Conservation (phyloP, 768 basidiomycete genomes). For the Auriscalpium vulgare region DNA sequence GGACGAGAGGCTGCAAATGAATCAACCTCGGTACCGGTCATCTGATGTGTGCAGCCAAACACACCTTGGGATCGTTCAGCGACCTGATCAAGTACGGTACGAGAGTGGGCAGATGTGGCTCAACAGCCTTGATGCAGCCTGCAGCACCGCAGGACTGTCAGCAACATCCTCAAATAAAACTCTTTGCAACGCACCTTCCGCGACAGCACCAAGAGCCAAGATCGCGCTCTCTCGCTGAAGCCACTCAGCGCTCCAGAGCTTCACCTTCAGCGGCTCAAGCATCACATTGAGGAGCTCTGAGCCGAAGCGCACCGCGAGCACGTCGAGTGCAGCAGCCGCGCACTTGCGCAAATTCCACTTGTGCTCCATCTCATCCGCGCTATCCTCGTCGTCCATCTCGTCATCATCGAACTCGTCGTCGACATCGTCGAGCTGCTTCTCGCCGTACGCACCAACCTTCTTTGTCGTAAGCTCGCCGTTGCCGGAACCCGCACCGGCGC, state of each 20-base stretch:
- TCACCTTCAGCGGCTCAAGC: slow-evolving; percentile 83
- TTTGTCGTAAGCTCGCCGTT: slow-evolving; percentile 18
- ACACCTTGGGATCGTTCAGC: slow-evolving; percentile 85
- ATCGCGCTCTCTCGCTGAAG: slow-evolving; percentile 92
- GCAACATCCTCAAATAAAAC: not conserved
- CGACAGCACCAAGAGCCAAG: slow-evolving; percentile 94
- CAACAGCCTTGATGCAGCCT: slow-evolving; percentile 96
- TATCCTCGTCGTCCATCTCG: slow-evolving; percentile 82
- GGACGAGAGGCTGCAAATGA: slow-evolving; percentile 72
- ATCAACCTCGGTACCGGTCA: too few species aligned
- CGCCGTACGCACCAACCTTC: slow-evolving; percentile 58
- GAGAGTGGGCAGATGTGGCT: slow-evolving; percentile 89
- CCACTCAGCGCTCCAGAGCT: slow-evolving; percentile 92
- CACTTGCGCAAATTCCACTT: slow-evolving; percentile 99
- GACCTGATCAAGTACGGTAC: slow-evolving; percentile 90
- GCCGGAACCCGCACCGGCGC: too few species aligned
- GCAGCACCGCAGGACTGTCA: slow-evolving; percentile 1
- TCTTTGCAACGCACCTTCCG: slow-evolving; percentile 63
- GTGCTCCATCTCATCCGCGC: slow-evolving; percentile 96
- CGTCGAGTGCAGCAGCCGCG: slow-evolving; percentile 94
- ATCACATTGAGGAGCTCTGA: slow-evolving; percentile 83
- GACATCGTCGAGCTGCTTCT: slow-evolving; percentile 76
- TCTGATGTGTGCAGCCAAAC: slow-evolving; percentile 5
- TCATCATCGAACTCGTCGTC: slow-evolving; percentile 74
- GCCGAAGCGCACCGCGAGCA: slow-evolving; percentile 89